Evolutionary conservation across 1,139 yeast genomes (phyloP), one percentile per base, ranked within the genome.

Genomic region (Taphrina sp.): DNA sequence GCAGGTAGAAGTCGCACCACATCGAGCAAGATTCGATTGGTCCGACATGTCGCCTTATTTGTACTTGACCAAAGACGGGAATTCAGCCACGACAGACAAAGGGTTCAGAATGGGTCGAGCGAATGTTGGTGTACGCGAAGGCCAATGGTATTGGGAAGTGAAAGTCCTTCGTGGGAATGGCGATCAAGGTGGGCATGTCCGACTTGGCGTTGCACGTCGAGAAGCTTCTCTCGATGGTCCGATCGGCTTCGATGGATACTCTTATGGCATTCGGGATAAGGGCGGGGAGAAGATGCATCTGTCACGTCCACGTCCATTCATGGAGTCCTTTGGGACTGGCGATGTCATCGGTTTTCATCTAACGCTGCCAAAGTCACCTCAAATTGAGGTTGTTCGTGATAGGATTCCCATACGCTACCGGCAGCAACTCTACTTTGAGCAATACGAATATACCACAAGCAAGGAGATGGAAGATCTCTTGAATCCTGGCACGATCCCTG

Each of bases 141-240:
- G 98, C 0, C 69, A 68, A 26, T 85, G 86, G 75, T 92, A 83
- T 68, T 82, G 87, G 70, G 98, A 92, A 65, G 82, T 79, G 62
- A 73, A 76, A 46, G 76, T 88, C 2, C 61, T 80, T 7, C 72
- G 70, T 45, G 59, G 67, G 4, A 63, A 66, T 49, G 57, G 57
- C 16, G 61, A 56, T 28, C 56, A 57, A 5, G 63, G 61, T 19
- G 70, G 70, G 2, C 95, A 90, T 67, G 90, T 90, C 0, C 70
- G 98, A 34, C 66, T 90, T 23, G 99, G 99, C 0, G 64, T 90
- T 43, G 84, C 84, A 0, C 73, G 97, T 57, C 76, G 87, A 61
- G 98, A 92, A 66, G 95, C 96, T 1, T 80, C 89, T 55, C 70
- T 90, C 49, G 96, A 92, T 63, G 95, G 95, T 0, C 98, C 99